Evolutionary conservation across 306 rosid species (phyloP), one percentile per base, ranked within the genome.

Genomic region (Mimosa bimucronata): DNA sequence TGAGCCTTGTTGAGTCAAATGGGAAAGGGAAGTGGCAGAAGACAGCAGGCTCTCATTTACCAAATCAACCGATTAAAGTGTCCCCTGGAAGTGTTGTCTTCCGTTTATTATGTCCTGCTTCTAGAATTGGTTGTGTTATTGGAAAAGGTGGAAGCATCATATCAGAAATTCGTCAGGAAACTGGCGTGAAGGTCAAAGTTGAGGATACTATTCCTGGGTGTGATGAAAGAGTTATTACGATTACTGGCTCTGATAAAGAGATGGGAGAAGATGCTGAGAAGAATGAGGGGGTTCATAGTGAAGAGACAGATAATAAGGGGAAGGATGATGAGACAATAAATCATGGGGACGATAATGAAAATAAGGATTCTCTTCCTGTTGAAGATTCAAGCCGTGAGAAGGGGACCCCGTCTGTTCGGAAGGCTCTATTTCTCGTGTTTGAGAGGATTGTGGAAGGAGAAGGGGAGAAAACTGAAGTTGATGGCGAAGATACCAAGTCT

Each of bases 21-120:
- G 92, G 91, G 77, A 86, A 86, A 82, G 91, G 90, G 79, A 96
- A 93, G 86, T 53, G 86, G 77, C 94, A 83, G 2, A 94, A 94
- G 73, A 79, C 86, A 9, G 80, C 87, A 0, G 83, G 86, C 50
- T 57, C 81, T 52, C 77, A 69, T 86, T 9, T 57, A 3, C 83
- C 83, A 25, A 85, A 77, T 67, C 81, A 71, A 76, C 37, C 86
- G 7, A 55, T 77, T 40, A 88, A 83, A 45, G 61, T 55, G 31
- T 11, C 89, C 76, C 66, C 84, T 18, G 87, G 91, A 29, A 79
- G 79, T 66, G 77, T 74, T 11, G 83, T 85, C 42, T 89, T 95
- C 60, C 89, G 96, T 37, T 50, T 95, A 11, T 91, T 93, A 10
- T 95, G 92, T 75, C 97, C 89, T 2, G 85, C 65, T 41, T 80